Evolutionary conservation across 768 basidiomycete genomes (phyloP).

Genomic region (Gymnopilus dilepis): DNA sequence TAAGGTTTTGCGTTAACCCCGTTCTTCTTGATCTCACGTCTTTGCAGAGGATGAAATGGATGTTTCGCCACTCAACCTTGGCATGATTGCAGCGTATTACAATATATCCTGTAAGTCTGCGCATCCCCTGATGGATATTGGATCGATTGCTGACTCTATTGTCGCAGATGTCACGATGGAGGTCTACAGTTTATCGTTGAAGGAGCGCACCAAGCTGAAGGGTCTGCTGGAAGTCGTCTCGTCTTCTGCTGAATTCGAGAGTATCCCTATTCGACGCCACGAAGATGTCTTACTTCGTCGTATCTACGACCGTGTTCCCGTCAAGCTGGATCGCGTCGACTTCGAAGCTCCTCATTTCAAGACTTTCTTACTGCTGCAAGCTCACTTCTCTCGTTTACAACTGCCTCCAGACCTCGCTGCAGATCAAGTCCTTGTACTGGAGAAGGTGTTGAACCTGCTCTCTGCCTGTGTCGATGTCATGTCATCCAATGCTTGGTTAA

Average conservation of each 20-base stretch:
- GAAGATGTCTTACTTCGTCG: slow-evolving; percentile 85
- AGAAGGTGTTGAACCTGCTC: slow-evolving; percentile 89
- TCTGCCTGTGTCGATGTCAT: slow-evolving; percentile 98
- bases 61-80: slow-evolving; percentile 87
- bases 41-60: slow-evolving; percentile 92
- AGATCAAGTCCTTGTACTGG: slow-evolving; percentile 86
- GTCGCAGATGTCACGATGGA: slow-evolving; percentile 95
- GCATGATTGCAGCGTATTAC: slow-evolving; percentile 98
- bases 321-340: slow-evolving; percentile 83
- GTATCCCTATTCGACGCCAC: slow-evolving; percentile 92
- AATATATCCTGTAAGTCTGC: slow-evolving; percentile 81
- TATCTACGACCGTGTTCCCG: slow-evolving; percentile 95
- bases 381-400: slow-evolving; percentile 93
- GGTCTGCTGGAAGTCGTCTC: slow-evolving; percentile 96
- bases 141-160: slow-evolving; percentile 15
- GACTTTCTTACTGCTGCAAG: slow-evolving; percentile 94
- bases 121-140: not conserved
- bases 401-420: slow-evolving; percentile 93
- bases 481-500: slow-evolving; percentile 96
- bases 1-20: slow-evolving; percentile 32
- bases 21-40: not conserved
- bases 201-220: slow-evolving; percentile 96
- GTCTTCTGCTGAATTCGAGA: slow-evolving; percentile 95
- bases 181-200: slow-evolving; percentile 93
- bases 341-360: slow-evolving; percentile 98